Conservation (phyloP, 1,139 yeast species). For the Geotrichum candidum region DNA sequence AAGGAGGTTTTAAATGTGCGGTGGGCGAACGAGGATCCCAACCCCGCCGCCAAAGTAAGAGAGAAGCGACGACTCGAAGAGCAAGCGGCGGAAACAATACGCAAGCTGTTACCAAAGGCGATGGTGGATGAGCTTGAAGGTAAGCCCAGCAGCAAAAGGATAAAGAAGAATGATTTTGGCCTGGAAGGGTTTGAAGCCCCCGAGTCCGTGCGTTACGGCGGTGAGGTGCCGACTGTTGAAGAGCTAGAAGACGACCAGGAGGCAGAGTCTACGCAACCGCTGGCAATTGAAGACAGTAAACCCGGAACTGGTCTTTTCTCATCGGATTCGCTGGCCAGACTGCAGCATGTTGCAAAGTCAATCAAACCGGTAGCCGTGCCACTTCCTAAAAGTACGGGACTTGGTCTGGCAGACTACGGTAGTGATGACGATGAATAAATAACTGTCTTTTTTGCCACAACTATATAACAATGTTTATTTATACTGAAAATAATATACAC, state of each 20-base stretch:
- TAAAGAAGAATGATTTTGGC: conserved; percentile 18
- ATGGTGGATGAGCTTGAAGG: conserved; percentile 29
- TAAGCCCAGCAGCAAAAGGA: conserved; percentile 1
- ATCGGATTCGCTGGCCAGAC: background rate
- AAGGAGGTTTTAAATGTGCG: conserved; percentile 63
- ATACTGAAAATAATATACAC: background rate
- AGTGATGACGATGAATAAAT: conserved; percentile 12
- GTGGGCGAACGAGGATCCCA: conserved; percentile 91
- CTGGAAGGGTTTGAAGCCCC: conserved; percentile 27
- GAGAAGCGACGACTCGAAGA: conserved; percentile 39
- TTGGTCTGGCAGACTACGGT: conserved; percentile 13
- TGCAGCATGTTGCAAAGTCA: background rate
- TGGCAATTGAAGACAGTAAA: background rate
- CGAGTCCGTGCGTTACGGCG: conserved; percentile 24
- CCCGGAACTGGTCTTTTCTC: conserved; percentile 5
- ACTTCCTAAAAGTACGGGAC: background rate
- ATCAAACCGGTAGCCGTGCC: background rate
- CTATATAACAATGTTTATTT: background rate
- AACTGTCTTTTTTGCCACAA: background rate
- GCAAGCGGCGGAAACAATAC: conserved; percentile 38
- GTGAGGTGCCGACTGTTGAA: conserved; percentile 2
- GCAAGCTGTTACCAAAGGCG: conserved; percentile 31
- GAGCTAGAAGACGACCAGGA: background rate
- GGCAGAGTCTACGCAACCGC: background rate
- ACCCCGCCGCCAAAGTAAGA: conserved; percentile 56